Percentiles rank a stretch among this genome's conserved stretches.
Evolutionary conservation across 371 early-diverging fungal species (phyloP).

Genomic region (Mucor piriformis): DNA sequence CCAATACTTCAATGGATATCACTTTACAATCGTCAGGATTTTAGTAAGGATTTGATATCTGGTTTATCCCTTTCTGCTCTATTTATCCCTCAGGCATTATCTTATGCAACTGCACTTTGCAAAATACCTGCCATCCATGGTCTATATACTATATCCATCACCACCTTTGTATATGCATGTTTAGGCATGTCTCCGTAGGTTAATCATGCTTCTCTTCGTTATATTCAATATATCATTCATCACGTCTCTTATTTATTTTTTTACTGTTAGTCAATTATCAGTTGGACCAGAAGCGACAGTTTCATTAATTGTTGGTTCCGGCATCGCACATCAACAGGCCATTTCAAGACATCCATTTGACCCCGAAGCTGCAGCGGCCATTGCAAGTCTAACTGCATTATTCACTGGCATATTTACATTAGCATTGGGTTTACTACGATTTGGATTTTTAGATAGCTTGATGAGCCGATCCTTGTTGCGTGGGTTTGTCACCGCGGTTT

Average conservation of each 20-base stretch:
- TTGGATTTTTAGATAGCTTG: conserved; percentile 92
- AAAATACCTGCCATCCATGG: conserved; percentile 79
- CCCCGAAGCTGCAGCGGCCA: conserved; percentile 46
- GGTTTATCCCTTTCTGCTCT: conserved; percentile 82
- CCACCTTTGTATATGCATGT: conserved; percentile 76
- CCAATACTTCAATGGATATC: conserved; percentile 87
- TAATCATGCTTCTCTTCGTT: neutral
- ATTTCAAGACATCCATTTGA: conserved; percentile 37
- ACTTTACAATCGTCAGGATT: conserved; percentile 52
- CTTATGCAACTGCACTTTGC: conserved; percentile 71
- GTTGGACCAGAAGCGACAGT: conserved; percentile 90
- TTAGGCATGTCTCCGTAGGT: conserved; percentile 80
- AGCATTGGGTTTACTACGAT: conserved; percentile 81
- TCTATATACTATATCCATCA: conserved; percentile 75
- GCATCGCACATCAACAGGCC: conserved; percentile 50
- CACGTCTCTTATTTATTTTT: too few species aligned
- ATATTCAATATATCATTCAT: neutral
- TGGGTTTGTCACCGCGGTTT: conserved; percentile 91
- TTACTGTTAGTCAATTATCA: conserved; percentile 77
- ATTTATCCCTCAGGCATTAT: conserved; percentile 83
- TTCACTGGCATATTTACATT: conserved; percentile 87
- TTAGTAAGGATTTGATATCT: conserved; percentile 68
- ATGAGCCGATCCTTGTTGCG: conserved; percentile 85
- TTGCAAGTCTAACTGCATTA: conserved; percentile 70
- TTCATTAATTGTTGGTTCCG: conserved; percentile 80